Conservation (phyloP, 441 rosid genomes). For the Pelargonium cotyledonis region DNA sequence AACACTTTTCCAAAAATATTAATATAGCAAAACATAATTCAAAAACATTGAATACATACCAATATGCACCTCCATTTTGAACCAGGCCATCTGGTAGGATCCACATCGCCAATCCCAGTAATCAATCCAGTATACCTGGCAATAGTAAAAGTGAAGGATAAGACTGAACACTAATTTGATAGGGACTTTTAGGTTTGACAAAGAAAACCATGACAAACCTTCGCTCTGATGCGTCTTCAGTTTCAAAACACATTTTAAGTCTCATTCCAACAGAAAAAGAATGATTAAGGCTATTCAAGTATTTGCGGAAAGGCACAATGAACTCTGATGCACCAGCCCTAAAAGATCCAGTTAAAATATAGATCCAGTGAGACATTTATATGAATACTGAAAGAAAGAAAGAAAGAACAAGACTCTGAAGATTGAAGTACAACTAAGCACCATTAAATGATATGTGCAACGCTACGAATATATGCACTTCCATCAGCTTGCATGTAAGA, state of each 20-base stretch:
- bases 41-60: constrained; percentile 36
- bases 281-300: constrained; percentile 49
- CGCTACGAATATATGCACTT: too few species aligned
- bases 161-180: constrained; percentile 9
- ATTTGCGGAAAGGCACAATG: constrained; percentile 67
- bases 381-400: neutral
- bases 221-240: constrained; percentile 82
- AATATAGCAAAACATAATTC: neutral
- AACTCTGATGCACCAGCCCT: constrained; percentile 82
- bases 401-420: too few species aligned
- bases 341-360: constrained; percentile 20
- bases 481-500: too few species aligned
- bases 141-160: constrained; percentile 13
- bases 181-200: constrained; percentile 10
- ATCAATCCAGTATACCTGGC: constrained; percentile 72
- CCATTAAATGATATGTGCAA: too few species aligned
- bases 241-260: constrained; percentile 71
- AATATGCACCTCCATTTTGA: constrained; percentile 90
- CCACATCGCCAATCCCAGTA: constrained; percentile 59
- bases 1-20: neutral
- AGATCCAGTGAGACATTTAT: neutral
- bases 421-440: too few species aligned
- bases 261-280: constrained; percentile 57
- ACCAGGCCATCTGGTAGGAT: constrained; percentile 79
- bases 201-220: constrained; percentile 35